Evolutionary conservation across 805 yeast genomes (phyloP).

Genomic region (Brettanomyces bruxellensis): DNA sequence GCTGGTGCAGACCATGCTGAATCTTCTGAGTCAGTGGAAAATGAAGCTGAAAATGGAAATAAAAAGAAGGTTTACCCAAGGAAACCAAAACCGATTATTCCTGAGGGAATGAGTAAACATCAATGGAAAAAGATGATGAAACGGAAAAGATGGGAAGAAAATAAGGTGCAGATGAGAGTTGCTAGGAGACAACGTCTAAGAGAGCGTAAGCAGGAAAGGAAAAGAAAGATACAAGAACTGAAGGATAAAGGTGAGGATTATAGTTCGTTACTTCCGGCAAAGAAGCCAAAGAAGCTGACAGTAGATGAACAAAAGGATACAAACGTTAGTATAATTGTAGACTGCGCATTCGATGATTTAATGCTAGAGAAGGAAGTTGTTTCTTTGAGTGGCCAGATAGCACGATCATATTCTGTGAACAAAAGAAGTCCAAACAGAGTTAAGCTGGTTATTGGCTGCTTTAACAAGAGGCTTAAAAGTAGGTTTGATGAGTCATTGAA

Average conservation of each 20-base stretch:
- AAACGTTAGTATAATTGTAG: constrained; percentile 56
- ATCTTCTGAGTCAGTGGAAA: too few species aligned
- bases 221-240: constrained; percentile 24
- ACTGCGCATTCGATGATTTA: constrained; percentile 83
- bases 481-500: constrained; percentile 61
- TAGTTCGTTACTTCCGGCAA: constrained; percentile 25
- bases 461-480: constrained; percentile 53
- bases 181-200: constrained; percentile 48
- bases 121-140: constrained; percentile 74
- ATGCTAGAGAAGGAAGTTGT: constrained; percentile 69
- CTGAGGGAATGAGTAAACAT: constrained; percentile 81
- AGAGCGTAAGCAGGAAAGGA: constrained; percentile 24
- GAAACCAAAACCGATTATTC: constrained; percentile 29
- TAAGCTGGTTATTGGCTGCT: constrained; percentile 51
- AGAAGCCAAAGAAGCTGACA: constrained; percentile 19
- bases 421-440: constrained; percentile 45
- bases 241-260: constrained; percentile 30
- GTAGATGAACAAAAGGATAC: constrained; percentile 40
- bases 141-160: constrained; percentile 37
- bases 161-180: constrained; percentile 50
- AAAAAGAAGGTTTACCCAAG: not conserved
- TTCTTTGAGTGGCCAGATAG: constrained; percentile 71
- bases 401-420: constrained; percentile 75
- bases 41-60: too few species aligned
- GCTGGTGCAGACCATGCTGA: too few species aligned